Conservation (phyloP, 352 stramenopile species). For the Lagenidium sp. region DNA sequence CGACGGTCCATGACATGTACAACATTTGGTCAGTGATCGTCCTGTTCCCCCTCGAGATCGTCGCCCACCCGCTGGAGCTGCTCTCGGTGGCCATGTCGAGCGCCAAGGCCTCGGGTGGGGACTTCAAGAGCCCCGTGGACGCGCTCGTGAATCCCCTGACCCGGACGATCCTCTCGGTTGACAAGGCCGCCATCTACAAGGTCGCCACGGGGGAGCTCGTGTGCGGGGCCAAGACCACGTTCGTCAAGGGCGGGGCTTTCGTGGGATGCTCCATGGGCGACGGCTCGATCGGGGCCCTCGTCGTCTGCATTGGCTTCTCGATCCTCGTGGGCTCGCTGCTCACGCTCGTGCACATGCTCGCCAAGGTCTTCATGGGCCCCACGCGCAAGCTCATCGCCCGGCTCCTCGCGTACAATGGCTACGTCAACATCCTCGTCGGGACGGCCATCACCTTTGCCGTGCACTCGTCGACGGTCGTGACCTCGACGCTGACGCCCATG, state of each 20-base stretch:
- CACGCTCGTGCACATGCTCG: constrained; percentile 9
- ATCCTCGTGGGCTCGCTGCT: constrained; percentile 10
- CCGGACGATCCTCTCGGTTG: constrained; percentile 1
- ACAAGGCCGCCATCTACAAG: constrained; percentile 6
- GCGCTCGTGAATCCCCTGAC: constrained; percentile 9
- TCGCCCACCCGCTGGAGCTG: constrained; percentile 18
- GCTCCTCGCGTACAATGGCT: constrained; percentile 57
- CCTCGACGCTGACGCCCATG: constrained; percentile 57
- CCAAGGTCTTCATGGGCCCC: constrained; percentile 27
- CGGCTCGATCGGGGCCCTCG: constrained; percentile 3
- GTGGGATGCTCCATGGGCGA: background rate
- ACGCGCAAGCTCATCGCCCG: constrained; percentile 60
- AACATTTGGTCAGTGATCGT: constrained; percentile 52
- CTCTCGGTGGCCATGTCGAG: constrained; percentile 14
- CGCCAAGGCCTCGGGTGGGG: constrained; percentile 1
- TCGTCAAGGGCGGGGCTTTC: constrained; percentile 2
- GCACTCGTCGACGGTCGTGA: constrained; percentile 66
- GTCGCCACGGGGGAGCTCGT: background rate
- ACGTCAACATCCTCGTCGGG: constrained; percentile 57
- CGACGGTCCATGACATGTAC: constrained; percentile 27
- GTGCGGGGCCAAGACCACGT: background rate
- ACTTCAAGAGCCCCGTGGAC: constrained; percentile 8
- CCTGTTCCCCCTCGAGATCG: constrained; percentile 29
- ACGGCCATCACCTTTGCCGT: constrained; percentile 58
- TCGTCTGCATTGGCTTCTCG: constrained; percentile 3